phyloP scores from a whole-genome alignment of 2,329 filamentous ascomycete genomes.

The Xylariaceae sp. region DNA sequence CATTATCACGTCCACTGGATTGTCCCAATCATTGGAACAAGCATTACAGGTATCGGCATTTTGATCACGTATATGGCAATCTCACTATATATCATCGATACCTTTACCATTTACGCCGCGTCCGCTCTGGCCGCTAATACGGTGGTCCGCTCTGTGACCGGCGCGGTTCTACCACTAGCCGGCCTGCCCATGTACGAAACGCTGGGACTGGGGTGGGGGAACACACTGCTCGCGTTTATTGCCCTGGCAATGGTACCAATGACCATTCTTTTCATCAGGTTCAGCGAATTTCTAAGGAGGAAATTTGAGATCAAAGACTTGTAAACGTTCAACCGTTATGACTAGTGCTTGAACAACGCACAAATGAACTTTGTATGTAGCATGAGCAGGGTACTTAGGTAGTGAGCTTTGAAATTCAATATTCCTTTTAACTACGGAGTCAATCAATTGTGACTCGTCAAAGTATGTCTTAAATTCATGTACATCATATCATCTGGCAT shows the following conservation, averaged over 20 bases:
- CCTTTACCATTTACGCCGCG: constrained; percentile 25
- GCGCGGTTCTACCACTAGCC: constrained; percentile 13
- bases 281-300: not conserved
- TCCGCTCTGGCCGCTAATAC: constrained; percentile 51
- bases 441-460: too few relatives aligned
- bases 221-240: not conserved
- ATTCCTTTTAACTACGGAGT: too few relatives aligned
- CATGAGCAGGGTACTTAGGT: too few relatives aligned
- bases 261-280: not conserved
- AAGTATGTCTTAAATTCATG: too few relatives aligned
- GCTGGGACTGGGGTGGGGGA: not conserved
- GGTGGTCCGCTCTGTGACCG: constrained; percentile 47
- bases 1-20: constrained; percentile 41
- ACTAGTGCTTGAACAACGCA: too few relatives aligned
- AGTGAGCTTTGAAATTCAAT: too few relatives aligned
- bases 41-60: constrained; percentile 32
- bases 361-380: too few relatives aligned
- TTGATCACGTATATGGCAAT: constrained; percentile 28
- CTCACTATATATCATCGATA: constrained; percentile 26
- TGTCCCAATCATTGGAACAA: constrained; percentile 39
- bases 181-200: not conserved
- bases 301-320: not conserved
- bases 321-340: too few relatives aligned
- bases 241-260: not conserved
- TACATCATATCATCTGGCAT: too few relatives aligned